phyloP scores from a whole-genome alignment of 2,329 filamentous ascomycete genomes.

The Fusarium chlamydosporum region DNA sequence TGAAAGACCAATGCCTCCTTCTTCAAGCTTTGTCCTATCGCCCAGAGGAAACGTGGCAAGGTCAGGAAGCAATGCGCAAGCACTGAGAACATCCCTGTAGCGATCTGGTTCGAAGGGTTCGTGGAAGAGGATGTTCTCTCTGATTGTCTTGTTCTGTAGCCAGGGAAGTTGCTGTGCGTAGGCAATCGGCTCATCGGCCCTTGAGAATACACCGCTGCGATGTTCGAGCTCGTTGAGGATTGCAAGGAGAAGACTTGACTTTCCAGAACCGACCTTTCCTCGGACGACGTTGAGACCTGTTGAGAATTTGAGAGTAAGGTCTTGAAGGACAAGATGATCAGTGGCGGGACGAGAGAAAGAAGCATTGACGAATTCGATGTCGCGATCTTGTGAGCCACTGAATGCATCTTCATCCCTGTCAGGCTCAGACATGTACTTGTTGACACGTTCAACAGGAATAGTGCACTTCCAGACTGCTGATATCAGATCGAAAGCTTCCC shows the following conservation, averaged over 20 bases:
- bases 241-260: slow-evolving; percentile 71
- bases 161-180: slow-evolving; percentile 74
- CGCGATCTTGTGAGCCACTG: slow-evolving; percentile 52
- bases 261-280: slow-evolving; percentile 72
- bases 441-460: slow-evolving; percentile 85
- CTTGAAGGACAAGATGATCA: slow-evolving; percentile 64
- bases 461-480: slow-evolving; percentile 83
- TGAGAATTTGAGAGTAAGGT: slow-evolving; percentile 63
- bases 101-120: slow-evolving; percentile 65
- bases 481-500: slow-evolving; percentile 81
- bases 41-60: slow-evolving; percentile 69
- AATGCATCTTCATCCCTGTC: slow-evolving; percentile 73
- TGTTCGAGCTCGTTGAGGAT: slow-evolving; percentile 78
- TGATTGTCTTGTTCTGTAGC: slow-evolving; percentile 75
- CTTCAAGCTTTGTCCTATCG: slow-evolving; percentile 71
- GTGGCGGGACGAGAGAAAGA: slow-evolving; percentile 86
- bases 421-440: slow-evolving; percentile 88
- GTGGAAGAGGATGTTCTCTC: slow-evolving; percentile 76
- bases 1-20: slow-evolving; percentile 73
- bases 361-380: slow-evolving; percentile 72
- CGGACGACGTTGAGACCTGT: slow-evolving; percentile 69
- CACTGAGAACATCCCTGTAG: slow-evolving; percentile 72
- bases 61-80: slow-evolving; percentile 71
- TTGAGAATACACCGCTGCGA: slow-evolving; percentile 62
- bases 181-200: slow-evolving; percentile 66